Percentiles rank a stretch among this genome's conserved stretches.
phyloP scores from a whole-genome alignment of 768 basidiomycete genomes.

The Suillus subluteus region DNA sequence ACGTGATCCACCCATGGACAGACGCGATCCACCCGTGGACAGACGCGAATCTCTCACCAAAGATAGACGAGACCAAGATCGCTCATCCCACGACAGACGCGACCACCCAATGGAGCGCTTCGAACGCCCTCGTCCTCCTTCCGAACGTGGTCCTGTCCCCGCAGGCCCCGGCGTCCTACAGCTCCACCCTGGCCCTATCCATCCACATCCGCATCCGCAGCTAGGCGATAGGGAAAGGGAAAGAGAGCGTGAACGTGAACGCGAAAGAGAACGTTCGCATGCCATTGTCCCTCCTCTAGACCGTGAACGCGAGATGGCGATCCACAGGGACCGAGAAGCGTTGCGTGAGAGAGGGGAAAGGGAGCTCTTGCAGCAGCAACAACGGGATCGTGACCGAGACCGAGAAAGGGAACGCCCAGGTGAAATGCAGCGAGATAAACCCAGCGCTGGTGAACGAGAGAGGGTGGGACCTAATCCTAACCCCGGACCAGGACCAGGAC shows the following conservation, averaged over 20 bases:
- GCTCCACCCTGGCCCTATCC: conserved; percentile 20
- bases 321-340: conserved; percentile 31
- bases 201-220: conserved; percentile 26
- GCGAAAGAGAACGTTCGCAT: conserved; percentile 27
- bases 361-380: conserved; percentile 16
- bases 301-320: conserved; percentile 28
- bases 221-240: conserved; percentile 26
- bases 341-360: conserved; percentile 21
- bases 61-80: conserved; percentile 3
- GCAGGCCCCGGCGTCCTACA: conserved; percentile 19
- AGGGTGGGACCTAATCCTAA: conserved; percentile 1
- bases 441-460: background rate
- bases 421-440: conserved; percentile 8
- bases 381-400: conserved; percentile 5
- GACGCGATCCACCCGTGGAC: background rate
- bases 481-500: background rate
- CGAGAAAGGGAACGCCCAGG: conserved; percentile 12
- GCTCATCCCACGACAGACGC: background rate
- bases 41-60: background rate
- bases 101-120: background rate
- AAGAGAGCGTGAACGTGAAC: conserved; percentile 31
- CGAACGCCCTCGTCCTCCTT: conserved; percentile 1
- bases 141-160: conserved; percentile 5
- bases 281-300: conserved; percentile 24
- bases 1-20: background rate